These are phyloP conservation scores for Phylloporus sp. DNA, from an alignment of 768 basidiomycete species.

Conservation along the genomic window DNA sequence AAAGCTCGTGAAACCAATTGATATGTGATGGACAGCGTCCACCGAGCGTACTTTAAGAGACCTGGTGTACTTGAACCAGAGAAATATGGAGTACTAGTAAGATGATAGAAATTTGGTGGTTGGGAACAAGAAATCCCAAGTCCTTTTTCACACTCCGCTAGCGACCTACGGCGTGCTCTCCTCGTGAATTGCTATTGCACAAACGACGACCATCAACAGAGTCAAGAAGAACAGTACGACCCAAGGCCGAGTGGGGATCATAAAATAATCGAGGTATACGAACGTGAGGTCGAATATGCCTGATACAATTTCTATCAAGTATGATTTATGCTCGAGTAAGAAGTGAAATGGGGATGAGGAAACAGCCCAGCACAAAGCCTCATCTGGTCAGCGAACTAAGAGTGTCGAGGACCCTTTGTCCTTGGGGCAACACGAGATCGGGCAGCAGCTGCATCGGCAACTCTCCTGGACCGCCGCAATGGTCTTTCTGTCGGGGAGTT, in stretches of 20 bases:
- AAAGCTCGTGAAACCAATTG: slow-evolving; percentile 23
- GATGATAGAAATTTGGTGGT: slow-evolving; percentile 32
- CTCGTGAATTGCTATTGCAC: neutral
- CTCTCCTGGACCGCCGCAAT: slow-evolving; percentile 56
- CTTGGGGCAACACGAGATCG: slow-evolving; percentile 42
- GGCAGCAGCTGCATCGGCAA: slow-evolving; percentile 55
- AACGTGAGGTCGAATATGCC: slow-evolving; percentile 11
- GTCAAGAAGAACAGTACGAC: slow-evolving; percentile 1
- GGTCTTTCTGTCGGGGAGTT: slow-evolving; percentile 9
- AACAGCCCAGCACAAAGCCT: neutral
- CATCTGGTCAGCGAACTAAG: slow-evolving; percentile 13
- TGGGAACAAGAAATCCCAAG: slow-evolving; percentile 31
- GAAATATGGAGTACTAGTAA: slow-evolving; percentile 38
- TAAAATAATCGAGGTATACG: slow-evolving; percentile 27
- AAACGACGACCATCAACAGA: neutral
- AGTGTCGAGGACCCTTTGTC: slow-evolving; percentile 24
- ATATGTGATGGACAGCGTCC: slow-evolving; percentile 32
- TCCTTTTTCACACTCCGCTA: slow-evolving; percentile 34
- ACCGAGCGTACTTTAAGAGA: slow-evolving; percentile 31
- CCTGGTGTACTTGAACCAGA: slow-evolving; percentile 34
- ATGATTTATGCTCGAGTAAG: neutral
- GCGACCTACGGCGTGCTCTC: slow-evolving; percentile 3
- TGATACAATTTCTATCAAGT: slow-evolving; percentile 23
- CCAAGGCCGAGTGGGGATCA: slow-evolving; percentile 23
- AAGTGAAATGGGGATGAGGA: slow-evolving; percentile 9